Conservation (phyloP, 768 basidiomycete genomes). For the Xerocomellus dryophilus region DNA sequence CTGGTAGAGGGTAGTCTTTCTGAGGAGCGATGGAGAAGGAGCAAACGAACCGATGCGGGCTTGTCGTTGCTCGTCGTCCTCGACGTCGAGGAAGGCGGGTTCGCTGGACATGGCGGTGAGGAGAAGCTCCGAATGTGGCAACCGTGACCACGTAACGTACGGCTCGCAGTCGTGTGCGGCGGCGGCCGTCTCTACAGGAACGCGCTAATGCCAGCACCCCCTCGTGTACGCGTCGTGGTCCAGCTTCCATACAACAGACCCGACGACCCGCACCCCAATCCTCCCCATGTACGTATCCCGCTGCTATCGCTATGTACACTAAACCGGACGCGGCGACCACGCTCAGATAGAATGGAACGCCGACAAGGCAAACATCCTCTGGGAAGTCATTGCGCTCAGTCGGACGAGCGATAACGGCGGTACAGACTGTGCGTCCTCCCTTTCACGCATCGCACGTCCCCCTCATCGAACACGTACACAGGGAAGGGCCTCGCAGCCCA, state of each 20-base stretch:
- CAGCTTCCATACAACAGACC: constrained; percentile 77
- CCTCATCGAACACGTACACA: constrained; percentile 28
- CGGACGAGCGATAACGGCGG: constrained; percentile 68
- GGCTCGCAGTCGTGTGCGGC: neutral
- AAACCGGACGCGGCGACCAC: constrained; percentile 11
- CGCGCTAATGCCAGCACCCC: constrained; percentile 23
- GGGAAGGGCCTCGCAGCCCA: constrained; percentile 84
- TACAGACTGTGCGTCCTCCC: constrained; percentile 65
- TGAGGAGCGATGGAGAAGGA: neutral
- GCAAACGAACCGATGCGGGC: constrained; percentile 37
- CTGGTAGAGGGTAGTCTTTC: constrained; percentile 25
- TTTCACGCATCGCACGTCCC: neutral
- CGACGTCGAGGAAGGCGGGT: constrained; percentile 40
- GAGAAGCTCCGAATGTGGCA: constrained; percentile 8
- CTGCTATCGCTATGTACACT: neutral
- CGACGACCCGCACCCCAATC: constrained; percentile 62
- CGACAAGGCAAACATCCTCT: constrained; percentile 81
- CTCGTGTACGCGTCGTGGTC: constrained; percentile 67
- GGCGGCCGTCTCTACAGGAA: neutral
- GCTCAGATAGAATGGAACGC: constrained; percentile 78
- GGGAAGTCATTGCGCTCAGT: constrained; percentile 83
- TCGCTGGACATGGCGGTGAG: constrained; percentile 10
- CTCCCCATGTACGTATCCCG: constrained; percentile 56
- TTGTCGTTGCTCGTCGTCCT: constrained; percentile 46
- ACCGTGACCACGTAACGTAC: no score